Base-by-base conservation (phyloP, 75 land plant species). In the Sequoiadendron giganteum region DNA sequence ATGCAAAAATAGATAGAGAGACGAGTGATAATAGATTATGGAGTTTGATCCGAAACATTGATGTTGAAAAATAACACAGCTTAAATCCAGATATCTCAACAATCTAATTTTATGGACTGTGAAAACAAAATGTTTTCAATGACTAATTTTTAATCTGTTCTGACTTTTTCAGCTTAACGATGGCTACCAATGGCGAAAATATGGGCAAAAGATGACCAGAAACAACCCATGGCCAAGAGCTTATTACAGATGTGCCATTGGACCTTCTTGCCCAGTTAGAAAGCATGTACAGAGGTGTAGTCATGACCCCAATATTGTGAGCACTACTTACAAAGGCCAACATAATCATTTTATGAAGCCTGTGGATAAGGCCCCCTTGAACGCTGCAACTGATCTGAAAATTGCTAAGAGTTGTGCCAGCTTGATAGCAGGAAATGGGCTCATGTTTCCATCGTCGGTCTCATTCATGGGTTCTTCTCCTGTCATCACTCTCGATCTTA, bases 171-270 rank as follows among this genome's bases (percentile, higher is more conserved):
- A 85, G 52, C 80, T 88, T 39, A 88, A 11, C 39, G 89, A 88
- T 72, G 89, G 86, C 4, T 85, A 36, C 32, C 86, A 68, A 49
- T 88, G 89, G 89, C 70, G 86, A 55, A 88, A 88, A 88, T 88
- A 88, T 36, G 89, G 89, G 28, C 86, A 88, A 76, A 88, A 88
- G 42, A 77, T 85, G 32, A 88, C 86, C 0, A 85, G 43, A 49
- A 86, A 88, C 76, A 88, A 85, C 78, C 89, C 89, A 0, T 73
- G 79, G 14, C 89, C 89, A 0, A 85, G 89, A 45, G 76, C 81
- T 32, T 88, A 88, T 68, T 88, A 40, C 61, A 87, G 88, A 54
- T 87, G 88, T 16, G 79, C 88, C 40, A 68, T 85, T 30, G 86
- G 79, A 15, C 86, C 86, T 13, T 30, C 42, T 43, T 88, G 89